Evolutionary conservation across 2,329 filamentous ascomycete genomes (phyloP).

Genomic region (Curvularia eragrostidis): DNA sequence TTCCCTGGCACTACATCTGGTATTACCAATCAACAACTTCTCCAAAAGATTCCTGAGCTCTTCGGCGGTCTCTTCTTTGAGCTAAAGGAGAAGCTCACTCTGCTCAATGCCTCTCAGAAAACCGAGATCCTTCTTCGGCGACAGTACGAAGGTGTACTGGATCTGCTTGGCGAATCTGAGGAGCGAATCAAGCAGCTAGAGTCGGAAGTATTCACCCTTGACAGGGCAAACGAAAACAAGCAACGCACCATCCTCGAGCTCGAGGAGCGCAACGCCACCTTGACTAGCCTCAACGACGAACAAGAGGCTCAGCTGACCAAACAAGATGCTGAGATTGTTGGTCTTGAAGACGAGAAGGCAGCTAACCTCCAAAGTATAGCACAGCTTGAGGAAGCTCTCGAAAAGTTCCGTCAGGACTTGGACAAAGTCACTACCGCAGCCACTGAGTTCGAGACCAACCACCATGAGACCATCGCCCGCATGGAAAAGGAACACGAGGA

Average conservation of each 20-base stretch:
- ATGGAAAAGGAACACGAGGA: slow-evolving; percentile 51
- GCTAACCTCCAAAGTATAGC: slow-evolving; percentile 25
- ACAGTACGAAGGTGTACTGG: slow-evolving; percentile 42
- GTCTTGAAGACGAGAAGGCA: slow-evolving; percentile 35
- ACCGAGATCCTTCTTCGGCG: slow-evolving; percentile 48
- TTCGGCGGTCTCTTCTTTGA: slow-evolving; percentile 49
- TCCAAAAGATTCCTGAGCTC: slow-evolving; percentile 48
- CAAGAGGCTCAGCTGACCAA: slow-evolving; percentile 45
- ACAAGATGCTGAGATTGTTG: slow-evolving; percentile 38
- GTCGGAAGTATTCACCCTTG: slow-evolving; percentile 45
- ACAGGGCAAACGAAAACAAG: slow-evolving; percentile 49
- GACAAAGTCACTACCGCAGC: slow-evolving; percentile 48
- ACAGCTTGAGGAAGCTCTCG: slow-evolving; percentile 49
- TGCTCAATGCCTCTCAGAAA: slow-evolving; percentile 43
- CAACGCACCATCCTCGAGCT: slow-evolving; percentile 49
- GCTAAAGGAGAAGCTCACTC: slow-evolving; percentile 39
- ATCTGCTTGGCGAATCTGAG: slow-evolving; percentile 39
- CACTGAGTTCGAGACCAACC: slow-evolving; percentile 50
- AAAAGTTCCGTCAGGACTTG: slow-evolving; percentile 51
- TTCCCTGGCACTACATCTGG: slow-evolving; percentile 50
- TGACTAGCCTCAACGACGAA: slow-evolving; percentile 41
- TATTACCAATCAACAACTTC: slow-evolving; percentile 50
- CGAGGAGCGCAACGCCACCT: slow-evolving; percentile 38
- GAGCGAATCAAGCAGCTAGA: slow-evolving; percentile 49
- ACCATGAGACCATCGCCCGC: slow-evolving; percentile 44